Percentiles rank a stretch among this genome's conserved stretches.
Conservation (phyloP, 768 basidiomycete genomes). For the Lyophyllum atratum region DNA sequence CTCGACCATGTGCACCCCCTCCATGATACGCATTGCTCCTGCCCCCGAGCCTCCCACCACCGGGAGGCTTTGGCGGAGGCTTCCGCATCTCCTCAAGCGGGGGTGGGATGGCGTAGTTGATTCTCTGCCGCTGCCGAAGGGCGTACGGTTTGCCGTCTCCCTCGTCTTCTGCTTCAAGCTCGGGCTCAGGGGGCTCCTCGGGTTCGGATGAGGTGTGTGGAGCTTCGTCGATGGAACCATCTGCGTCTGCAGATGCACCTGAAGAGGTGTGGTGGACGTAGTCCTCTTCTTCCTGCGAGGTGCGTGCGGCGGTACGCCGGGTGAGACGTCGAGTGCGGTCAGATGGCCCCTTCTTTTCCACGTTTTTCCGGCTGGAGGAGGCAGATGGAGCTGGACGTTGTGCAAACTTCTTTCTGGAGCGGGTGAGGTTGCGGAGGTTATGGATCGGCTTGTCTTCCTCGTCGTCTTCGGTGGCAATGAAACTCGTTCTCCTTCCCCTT, state of each 20-base stretch:
- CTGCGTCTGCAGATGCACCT: slow-evolving; percentile 51
- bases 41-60: slow-evolving; percentile 29
- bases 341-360: slow-evolving; percentile 16
- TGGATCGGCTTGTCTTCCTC: slow-evolving; percentile 44
- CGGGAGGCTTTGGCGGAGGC: slow-evolving; percentile 40
- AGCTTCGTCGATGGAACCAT: slow-evolving; percentile 60
- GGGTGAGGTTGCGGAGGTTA: slow-evolving; percentile 36
- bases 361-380: slow-evolving; percentile 2
- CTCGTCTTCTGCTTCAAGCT: slow-evolving; percentile 49
- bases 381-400: slow-evolving; percentile 29
- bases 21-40: slow-evolving; percentile 29
- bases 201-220: slow-evolving; percentile 46
- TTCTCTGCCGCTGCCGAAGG: slow-evolving; percentile 62
- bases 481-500: slow-evolving; percentile 25
- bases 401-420: slow-evolving; percentile 27
- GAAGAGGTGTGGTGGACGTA: slow-evolving; percentile 52
- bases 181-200: slow-evolving; percentile 40
- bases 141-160: slow-evolving; percentile 63
- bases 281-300: slow-evolving; percentile 47
- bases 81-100: slow-evolving; percentile 71
- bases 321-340: slow-evolving; percentile 30
- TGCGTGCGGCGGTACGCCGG: slow-evolving; percentile 28
- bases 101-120: slow-evolving; percentile 84
- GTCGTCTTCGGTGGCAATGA: slow-evolving; percentile 48
- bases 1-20: slow-evolving; percentile 27